Evolutionary conservation across 106 monocot species (phyloP), one percentile per base, ranked within the genome.

Genomic region (Phalaenopsis aphrodite): DNA sequence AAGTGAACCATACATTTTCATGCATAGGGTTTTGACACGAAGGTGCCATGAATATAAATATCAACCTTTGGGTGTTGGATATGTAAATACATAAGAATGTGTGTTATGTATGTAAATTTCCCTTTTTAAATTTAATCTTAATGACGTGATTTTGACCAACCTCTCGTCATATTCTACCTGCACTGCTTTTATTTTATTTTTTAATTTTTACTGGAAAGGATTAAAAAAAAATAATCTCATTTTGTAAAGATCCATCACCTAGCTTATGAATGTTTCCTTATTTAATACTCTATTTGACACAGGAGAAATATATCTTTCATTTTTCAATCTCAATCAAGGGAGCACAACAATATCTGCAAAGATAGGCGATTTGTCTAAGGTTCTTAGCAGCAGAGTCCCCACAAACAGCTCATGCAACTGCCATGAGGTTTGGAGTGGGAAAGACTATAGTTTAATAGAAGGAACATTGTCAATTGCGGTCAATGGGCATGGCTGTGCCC

Each of bases 221-320:
- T 5, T 5, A 45, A 45, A 45, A 45, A 47, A 47, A 47, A 47
- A 47, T 8, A 47, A 47, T 47, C 47, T 47, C 47, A 47, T 47
- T 47, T 9, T 47, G 47, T 47, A 6, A 47, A 47, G 47, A 47
- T 6, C 47, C 47, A 47, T 1, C 17, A 17, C 67, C 10, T 30
- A 67, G 67, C 67, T 37, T 67, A 30, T 2, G 15, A 64, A 39
- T 17, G 71, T 42, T 68, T 8, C 30, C 45, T n/a, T 38, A 21
- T 55, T 61, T 71, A 72, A 18, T 68, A 56, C 36, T 49, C 58
- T 61, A 2, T 81, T 17, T 61, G 21, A 43, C 17, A 23, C 68
- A 96, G 96, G 96, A 14, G 90, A 90, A 83, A 82, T 92, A 23
- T 96, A 96, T 83, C 88, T 94, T 75, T 79, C 96, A 38, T 90